Percentiles rank a stretch among this genome's conserved stretches.
phyloP scores from a whole-genome alignment of 2,329 filamentous ascomycete genomes.

The Corniculantispora saksenae region DNA sequence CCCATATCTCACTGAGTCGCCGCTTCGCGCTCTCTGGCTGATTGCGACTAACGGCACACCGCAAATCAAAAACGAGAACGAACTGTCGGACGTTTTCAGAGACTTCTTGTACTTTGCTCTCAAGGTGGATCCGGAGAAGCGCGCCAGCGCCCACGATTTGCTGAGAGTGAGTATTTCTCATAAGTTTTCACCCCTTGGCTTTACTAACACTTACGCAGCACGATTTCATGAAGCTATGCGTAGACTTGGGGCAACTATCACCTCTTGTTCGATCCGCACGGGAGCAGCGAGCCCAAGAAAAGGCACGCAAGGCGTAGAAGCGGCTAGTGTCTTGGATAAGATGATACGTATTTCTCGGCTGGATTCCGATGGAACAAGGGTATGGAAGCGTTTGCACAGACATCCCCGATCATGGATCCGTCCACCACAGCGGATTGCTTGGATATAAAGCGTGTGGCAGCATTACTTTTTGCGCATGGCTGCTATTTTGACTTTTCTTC shows the following conservation, averaged over 20 bases:
- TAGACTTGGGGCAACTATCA: conserved; percentile 74
- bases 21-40: conserved; percentile 86
- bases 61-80: conserved; percentile 88
- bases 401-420: not conserved
- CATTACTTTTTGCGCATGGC: not conserved
- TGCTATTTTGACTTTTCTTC: not conserved
- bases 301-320: conserved; percentile 62
- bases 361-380: conserved; percentile 4
- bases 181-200: conserved; percentile 32
- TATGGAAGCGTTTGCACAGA: not conserved
- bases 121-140: conserved; percentile 95
- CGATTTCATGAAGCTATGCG: conserved; percentile 76
- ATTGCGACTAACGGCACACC: conserved; percentile 98
- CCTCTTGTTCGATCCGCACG: conserved; percentile 85
- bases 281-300: conserved; percentile 82
- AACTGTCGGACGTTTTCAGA: conserved; percentile 76
- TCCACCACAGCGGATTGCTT: not conserved
- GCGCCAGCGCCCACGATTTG: conserved; percentile 91
- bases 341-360: conserved; percentile 1
- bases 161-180: conserved; percentile 68
- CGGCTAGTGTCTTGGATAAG: not conserved
- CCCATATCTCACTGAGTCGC: conserved; percentile 93
- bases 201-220: conserved; percentile 53
- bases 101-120: conserved; percentile 92
- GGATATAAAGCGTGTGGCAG: not conserved